A percentile compares a stretch with the other conserved stretches of the same genome.
These are phyloP conservation scores for Asclepias syriaca DNA, from an alignment of 257 asterid species.

Conservation along the genomic window DNA sequence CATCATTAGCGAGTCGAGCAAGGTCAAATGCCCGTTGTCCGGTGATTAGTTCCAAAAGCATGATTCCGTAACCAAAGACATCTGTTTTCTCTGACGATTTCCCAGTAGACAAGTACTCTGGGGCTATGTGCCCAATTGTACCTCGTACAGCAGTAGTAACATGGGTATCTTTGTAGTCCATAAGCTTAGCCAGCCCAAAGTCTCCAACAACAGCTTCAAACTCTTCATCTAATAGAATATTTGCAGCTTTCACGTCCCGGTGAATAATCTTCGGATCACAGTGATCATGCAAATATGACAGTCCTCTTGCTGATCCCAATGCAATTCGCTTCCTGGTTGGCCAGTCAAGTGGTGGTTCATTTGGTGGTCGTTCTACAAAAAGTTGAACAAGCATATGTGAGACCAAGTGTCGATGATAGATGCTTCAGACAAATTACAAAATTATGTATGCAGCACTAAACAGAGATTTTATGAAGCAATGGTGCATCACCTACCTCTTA, in stretches of 20 bases:
- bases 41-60: slow-evolving; percentile 51
- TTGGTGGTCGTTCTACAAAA: slow-evolving; percentile 39
- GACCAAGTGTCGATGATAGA: too few species aligned
- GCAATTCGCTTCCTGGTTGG: slow-evolving; percentile 48
- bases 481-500: slow-evolving; percentile 40
- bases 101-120: slow-evolving; percentile 52
- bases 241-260: slow-evolving; percentile 57
- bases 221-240: slow-evolving; percentile 49
- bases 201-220: slow-evolving; percentile 59
- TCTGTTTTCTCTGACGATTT: slow-evolving; percentile 52
- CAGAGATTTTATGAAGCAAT: neutral
- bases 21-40: slow-evolving; percentile 55
- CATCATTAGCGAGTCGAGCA: slow-evolving; percentile 56
- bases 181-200: slow-evolving; percentile 54
- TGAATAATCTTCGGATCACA: slow-evolving; percentile 56
- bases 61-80: slow-evolving; percentile 53
- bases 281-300: slow-evolving; percentile 50
- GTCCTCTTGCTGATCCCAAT: slow-evolving; percentile 50
- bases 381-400: neutral
- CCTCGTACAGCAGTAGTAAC: slow-evolving; percentile 58
- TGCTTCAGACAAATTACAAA: too few species aligned
- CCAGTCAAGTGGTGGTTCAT: slow-evolving; percentile 51
- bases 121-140: slow-evolving; percentile 57
- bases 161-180: slow-evolving; percentile 57
- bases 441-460: neutral